Conservation (phyloP, 2,329 filamentous ascomycete genomes). For the Pyrenophora seminiperda region DNA sequence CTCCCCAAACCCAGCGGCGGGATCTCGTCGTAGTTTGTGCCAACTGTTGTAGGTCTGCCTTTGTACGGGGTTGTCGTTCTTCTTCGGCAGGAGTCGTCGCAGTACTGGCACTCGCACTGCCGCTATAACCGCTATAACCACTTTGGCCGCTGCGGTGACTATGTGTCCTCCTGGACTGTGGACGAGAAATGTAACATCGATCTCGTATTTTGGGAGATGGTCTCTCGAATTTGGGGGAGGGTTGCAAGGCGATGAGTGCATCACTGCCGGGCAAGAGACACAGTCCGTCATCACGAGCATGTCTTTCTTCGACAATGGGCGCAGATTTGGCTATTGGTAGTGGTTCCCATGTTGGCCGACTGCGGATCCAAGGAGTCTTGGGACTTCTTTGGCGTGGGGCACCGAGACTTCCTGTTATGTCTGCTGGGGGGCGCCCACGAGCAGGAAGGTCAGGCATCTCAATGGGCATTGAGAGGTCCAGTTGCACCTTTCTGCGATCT, state of each 20-base stretch:
- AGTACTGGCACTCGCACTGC: slow-evolving; percentile 17
- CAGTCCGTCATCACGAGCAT: neutral
- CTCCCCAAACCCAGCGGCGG: slow-evolving; percentile 29
- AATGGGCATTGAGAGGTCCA: slow-evolving; percentile 36
- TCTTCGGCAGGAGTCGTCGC: slow-evolving; percentile 12
- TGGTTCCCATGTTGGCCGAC: slow-evolving; percentile 20
- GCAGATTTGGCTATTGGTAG: slow-evolving; percentile 12
- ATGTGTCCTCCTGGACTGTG: slow-evolving; percentile 11
- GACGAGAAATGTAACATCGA: slow-evolving; percentile 18
- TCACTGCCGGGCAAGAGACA: slow-evolving; percentile 19
- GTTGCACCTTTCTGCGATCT: slow-evolving; percentile 36
- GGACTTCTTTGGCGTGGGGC: slow-evolving; percentile 35
- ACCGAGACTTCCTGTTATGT: slow-evolving; percentile 20
- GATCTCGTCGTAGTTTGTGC: slow-evolving; percentile 18
- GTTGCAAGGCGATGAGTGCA: slow-evolving; percentile 8
- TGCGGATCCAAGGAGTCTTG: slow-evolving; percentile 29
- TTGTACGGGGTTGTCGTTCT: slow-evolving; percentile 14
- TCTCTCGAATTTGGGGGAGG: slow-evolving; percentile 16
- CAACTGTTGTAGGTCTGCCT: slow-evolving; percentile 24
- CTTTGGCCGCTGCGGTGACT: slow-evolving; percentile 11
- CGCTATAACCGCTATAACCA: too few species aligned
- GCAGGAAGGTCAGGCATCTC: slow-evolving; percentile 28
- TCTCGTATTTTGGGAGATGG: slow-evolving; percentile 17
- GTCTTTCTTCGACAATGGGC: slow-evolving; percentile 21
- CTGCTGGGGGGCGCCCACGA: slow-evolving; percentile 19